A percentile compares a stretch with the other conserved stretches of the same genome.
phyloP scores from a whole-genome alignment of 495 filamentous ascomycete species.

The Penicillium atrosanguineum region DNA sequence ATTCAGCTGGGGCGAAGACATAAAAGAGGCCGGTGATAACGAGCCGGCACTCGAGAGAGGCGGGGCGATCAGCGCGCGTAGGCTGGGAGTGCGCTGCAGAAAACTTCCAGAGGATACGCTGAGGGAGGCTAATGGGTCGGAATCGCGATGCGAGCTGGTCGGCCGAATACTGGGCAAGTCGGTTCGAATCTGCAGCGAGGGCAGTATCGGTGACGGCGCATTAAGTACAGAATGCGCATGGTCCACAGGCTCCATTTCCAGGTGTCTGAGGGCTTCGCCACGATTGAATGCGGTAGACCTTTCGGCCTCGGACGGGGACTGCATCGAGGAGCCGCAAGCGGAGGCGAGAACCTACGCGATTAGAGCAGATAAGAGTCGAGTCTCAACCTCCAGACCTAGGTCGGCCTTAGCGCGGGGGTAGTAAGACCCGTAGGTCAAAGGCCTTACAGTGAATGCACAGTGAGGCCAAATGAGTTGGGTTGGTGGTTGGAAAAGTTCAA shows the following conservation, averaged over 20 bases:
- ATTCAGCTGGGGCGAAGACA: conserved; percentile 70
- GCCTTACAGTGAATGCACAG: conserved; percentile 8
- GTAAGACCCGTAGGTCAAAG: conserved; percentile 26
- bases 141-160: conserved; percentile 30
- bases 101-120: conserved; percentile 46
- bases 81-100: conserved; percentile 48
- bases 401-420: conserved; percentile 20
- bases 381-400: conserved; percentile 28
- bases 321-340: conserved; percentile 25
- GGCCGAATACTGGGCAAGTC: conserved; percentile 31
- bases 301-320: conserved; percentile 24
- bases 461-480: not conserved
- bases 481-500: not conserved
- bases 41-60: conserved; percentile 49
- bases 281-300: conserved; percentile 21
- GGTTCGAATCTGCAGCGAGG: conserved; percentile 43
- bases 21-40: conserved; percentile 55
- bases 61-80: conserved; percentile 43
- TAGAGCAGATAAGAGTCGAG: conserved; percentile 19
- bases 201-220: conserved; percentile 21
- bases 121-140: conserved; percentile 33
- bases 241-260: conserved; percentile 8
- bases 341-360: conserved; percentile 4
- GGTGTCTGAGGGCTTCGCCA: conserved; percentile 1
- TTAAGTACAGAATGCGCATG: conserved; percentile 15